These are phyloP conservation scores for Cryphonectria japonica DNA, from an alignment of 2,329 filamentous ascomycete genomes.

Conservation along the genomic window DNA sequence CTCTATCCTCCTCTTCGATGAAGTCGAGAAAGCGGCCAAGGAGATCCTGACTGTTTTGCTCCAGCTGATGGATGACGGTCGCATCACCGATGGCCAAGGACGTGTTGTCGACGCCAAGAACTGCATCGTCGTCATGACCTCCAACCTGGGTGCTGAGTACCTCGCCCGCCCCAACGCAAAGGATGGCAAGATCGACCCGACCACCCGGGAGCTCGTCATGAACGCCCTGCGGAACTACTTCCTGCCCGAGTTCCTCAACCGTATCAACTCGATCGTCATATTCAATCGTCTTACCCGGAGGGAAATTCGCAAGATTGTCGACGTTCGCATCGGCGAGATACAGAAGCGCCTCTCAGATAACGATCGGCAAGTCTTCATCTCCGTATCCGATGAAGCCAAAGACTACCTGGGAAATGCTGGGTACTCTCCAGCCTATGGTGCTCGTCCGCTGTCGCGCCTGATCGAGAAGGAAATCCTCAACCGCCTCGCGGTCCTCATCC, in stretches of 20 bases:
- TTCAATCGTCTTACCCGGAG: constrained; percentile 92
- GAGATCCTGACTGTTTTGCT: constrained; percentile 94
- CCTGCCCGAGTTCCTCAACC: constrained; percentile 97
- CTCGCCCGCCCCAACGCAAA: constrained; percentile 77
- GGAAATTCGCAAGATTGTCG: constrained; percentile 95
- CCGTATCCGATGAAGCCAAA: constrained; percentile 82
- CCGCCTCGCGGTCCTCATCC: constrained; percentile 85
- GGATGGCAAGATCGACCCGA: constrained; percentile 83
- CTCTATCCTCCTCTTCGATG: constrained; percentile 96
- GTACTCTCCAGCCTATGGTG: constrained; percentile 95
- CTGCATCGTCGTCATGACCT: constrained; percentile 99
- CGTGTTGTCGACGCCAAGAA: constrained; percentile 93
- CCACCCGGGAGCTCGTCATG: constrained; percentile 89
- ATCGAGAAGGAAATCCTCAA: constrained; percentile 99
- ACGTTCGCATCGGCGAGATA: constrained; percentile 84
- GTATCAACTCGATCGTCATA: constrained; percentile 94
- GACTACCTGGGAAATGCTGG: constrained; percentile 91
- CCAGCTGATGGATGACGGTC: constrained; percentile 99
- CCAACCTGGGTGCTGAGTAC: constrained; percentile 93
- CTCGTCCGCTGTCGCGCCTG: constrained; percentile 81
- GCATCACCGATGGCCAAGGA: constrained; percentile 97
- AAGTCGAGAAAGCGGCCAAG: constrained; percentile 98
- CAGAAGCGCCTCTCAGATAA: constrained; percentile 89
- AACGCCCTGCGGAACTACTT: constrained; percentile 91
- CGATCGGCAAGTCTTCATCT: constrained; percentile 80